phyloP scores from a whole-genome alignment of 1,284 basidiomycete species.

The Irpex lacteus region DNA sequence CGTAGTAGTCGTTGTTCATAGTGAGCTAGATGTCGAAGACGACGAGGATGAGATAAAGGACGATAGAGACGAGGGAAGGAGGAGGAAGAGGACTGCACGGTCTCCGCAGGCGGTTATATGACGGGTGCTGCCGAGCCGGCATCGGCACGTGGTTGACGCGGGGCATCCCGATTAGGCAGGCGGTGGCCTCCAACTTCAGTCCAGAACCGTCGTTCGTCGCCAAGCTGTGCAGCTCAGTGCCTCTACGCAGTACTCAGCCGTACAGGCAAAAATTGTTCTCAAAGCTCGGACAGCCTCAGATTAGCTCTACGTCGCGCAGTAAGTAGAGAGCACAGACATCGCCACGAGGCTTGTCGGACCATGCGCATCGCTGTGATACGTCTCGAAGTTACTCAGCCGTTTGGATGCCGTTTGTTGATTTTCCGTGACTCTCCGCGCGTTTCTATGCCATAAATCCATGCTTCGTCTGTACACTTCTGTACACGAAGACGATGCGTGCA shows the following conservation, averaged over 20 bases:
- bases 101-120: slow-evolving; percentile 3
- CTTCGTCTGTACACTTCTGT: no score
- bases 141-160: slow-evolving; percentile 10
- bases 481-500: no score
- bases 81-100: not conserved
- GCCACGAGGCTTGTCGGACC: no score
- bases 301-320: not conserved
- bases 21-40: slow-evolving; percentile 14
- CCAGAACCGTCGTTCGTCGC: no score
- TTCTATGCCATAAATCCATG: no score
- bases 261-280: no score
- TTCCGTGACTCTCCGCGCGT: no score
- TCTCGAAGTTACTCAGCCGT: no score
- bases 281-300: not conserved
- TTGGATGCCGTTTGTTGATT: no score
- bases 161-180: slow-evolving; percentile 1
- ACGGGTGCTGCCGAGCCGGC: slow-evolving; percentile 8
- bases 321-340: not conserved
- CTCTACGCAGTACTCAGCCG: no score
- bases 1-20: slow-evolving; percentile 79
- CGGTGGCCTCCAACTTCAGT: not conserved
- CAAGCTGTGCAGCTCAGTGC: no score
- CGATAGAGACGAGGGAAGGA: slow-evolving; percentile 1
- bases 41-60: slow-evolving; percentile 9
- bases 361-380: no score